Conservation (phyloP, 495 filamentous ascomycete genomes). For the Trichodelitschia bisporula region DNA sequence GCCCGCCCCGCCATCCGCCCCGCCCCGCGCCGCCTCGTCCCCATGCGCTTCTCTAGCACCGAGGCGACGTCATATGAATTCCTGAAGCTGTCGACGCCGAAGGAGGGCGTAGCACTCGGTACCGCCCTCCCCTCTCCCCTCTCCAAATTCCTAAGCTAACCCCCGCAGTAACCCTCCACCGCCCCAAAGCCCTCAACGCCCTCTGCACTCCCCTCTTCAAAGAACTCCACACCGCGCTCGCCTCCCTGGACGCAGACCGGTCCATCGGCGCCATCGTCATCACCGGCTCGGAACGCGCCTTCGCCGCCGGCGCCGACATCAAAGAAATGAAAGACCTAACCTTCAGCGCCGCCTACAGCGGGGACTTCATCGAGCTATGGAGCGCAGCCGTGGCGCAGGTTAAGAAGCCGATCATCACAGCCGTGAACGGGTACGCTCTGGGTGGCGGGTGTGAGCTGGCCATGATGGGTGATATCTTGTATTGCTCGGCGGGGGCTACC, state of each 20-base stretch:
- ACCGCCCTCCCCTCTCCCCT: no score
- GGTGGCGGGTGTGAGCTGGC: slow-evolving; percentile 93
- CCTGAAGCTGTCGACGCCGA: slow-evolving; percentile 56
- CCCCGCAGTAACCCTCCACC: slow-evolving; percentile 64
- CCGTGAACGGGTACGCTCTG: slow-evolving; percentile 81
- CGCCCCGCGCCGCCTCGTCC: slow-evolving; percentile 24
- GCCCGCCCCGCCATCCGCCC: slow-evolving; percentile 19
- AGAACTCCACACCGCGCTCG: slow-evolving; percentile 71
- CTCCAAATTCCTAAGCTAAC: not conserved
- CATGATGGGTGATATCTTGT: slow-evolving; percentile 91
- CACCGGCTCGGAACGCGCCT: slow-evolving; percentile 31
- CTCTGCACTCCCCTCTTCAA: slow-evolving; percentile 65
- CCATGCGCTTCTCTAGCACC: slow-evolving; percentile 12
- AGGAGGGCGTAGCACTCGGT: slow-evolving; percentile 79
- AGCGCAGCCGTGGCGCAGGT: slow-evolving; percentile 53
- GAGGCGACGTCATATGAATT: slow-evolving; percentile 37
- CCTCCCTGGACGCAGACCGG: slow-evolving; percentile 41
- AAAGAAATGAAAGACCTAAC: slow-evolving; percentile 90
- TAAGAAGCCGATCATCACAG: slow-evolving; percentile 81
- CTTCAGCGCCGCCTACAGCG: slow-evolving; percentile 62
- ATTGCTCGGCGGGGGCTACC: slow-evolving; percentile 57
- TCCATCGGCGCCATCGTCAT: slow-evolving; percentile 55
- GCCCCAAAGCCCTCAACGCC: slow-evolving; percentile 85
- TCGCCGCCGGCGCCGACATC: slow-evolving; percentile 74
- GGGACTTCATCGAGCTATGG: slow-evolving; percentile 85